Percentiles rank a stretch among this genome's conserved stretches.
Conservation (phyloP, 2,329 filamentous ascomycete genomes). For the Fusarium buharicum region DNA sequence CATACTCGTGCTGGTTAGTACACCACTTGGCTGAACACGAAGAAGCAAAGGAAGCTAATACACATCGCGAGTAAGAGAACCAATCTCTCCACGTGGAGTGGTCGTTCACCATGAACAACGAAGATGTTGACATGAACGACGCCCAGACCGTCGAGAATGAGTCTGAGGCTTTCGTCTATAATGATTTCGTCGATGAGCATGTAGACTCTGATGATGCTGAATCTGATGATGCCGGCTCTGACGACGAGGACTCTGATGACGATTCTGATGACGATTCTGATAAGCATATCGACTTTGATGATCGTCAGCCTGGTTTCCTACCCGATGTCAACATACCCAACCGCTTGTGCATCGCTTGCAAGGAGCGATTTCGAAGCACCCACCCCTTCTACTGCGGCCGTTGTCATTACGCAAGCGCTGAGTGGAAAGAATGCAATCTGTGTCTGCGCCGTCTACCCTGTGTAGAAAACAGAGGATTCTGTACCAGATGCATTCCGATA, state of each 20-base stretch:
- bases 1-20: not conserved
- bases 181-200: too few relatives aligned
- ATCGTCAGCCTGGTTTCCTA: too few relatives aligned
- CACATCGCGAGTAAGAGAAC: not conserved
- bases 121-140: not conserved
- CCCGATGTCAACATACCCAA: not conserved
- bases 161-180: not conserved
- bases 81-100: not conserved
- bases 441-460: not conserved
- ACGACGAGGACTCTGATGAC: too few relatives aligned
- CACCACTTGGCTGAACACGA: not conserved
- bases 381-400: not conserved
- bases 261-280: not conserved
- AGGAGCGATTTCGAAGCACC: not conserved
- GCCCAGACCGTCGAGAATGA: not conserved
- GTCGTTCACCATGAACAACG: not conserved
- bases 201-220: too few relatives aligned
- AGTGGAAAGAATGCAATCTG: conserved; percentile 10
- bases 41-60: not conserved
- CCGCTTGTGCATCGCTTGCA: conserved; percentile 12
- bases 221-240: too few relatives aligned
- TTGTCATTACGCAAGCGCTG: not conserved
- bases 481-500: conserved; percentile 6
- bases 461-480: conserved; percentile 5
- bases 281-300: too few relatives aligned